Conservation (phyloP, 371 early-diverging fungal species). For the Blakeslea trispora region DNA sequence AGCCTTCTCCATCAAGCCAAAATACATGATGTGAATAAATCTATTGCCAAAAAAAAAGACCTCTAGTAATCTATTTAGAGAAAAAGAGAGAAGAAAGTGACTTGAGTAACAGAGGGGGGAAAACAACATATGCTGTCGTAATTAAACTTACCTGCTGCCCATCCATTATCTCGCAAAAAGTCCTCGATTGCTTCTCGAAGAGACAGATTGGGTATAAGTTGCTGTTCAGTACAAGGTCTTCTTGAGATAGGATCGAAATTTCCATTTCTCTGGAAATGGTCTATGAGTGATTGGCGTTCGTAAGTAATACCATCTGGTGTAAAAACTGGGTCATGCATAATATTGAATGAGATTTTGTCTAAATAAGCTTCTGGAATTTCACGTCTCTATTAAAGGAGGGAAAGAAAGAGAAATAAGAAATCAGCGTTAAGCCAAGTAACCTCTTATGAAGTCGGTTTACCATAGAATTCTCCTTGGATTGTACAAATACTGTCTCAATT, state of each 20-base stretch:
- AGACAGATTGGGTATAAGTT: slow-evolving; percentile 72
- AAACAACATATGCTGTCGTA: no score
- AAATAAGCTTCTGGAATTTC: slow-evolving; percentile 54
- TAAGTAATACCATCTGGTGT: slow-evolving; percentile 66
- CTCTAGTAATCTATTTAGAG: not conserved
- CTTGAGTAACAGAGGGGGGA: no score
- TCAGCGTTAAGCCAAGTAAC: no score
- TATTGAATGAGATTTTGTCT: slow-evolving; percentile 53
- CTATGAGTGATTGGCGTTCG: slow-evolving; percentile 70
- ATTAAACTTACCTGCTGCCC: slow-evolving; percentile 55
- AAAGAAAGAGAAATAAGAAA: no score
- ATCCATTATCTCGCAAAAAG: slow-evolving; percentile 61
- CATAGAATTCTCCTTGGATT: slow-evolving; percentile 49
- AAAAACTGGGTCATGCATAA: slow-evolving; percentile 55
- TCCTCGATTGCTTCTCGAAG: slow-evolving; percentile 71
- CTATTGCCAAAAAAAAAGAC: not conserved
- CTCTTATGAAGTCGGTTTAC: no score
- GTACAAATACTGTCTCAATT: slow-evolving; percentile 47
- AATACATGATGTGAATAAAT: no score
- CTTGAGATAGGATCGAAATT: slow-evolving; percentile 77
- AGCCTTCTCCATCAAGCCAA: no score
- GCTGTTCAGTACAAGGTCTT: slow-evolving; percentile 61
- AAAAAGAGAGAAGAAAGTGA: not conserved
- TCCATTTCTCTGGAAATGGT: slow-evolving; percentile 72
- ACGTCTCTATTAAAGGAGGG: slow-evolving; percentile 34